A percentile compares a stretch with the other conserved stretches of the same genome.
Evolutionary conservation across 306 rosid genomes (phyloP).

Genomic region (Trifolium dubium): DNA sequence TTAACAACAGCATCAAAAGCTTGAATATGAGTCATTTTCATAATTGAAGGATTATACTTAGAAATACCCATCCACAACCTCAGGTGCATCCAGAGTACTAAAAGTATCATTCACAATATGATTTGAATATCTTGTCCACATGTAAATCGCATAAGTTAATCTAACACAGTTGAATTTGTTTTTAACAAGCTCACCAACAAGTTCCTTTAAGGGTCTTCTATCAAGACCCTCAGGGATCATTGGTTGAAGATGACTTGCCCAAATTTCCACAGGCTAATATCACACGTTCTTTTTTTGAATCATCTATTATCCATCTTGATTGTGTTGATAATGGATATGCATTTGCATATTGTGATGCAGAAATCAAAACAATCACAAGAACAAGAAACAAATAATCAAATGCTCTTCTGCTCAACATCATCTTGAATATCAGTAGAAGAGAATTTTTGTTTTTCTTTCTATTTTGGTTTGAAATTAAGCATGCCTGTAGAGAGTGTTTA

Average conservation of each 20-base stretch:
- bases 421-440: background rate
- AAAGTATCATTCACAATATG: conserved; percentile 31
- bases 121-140: conserved; percentile 50
- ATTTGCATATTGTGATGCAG: conserved; percentile 1
- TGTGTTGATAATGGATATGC: conserved; percentile 52
- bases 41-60: conserved; percentile 38
- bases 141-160: conserved; percentile 54
- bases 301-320: conserved; percentile 54
- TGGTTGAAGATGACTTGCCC: conserved; percentile 44
- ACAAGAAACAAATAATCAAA: background rate
- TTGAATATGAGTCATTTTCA: conserved; percentile 47
- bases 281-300: conserved; percentile 39
- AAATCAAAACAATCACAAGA: conserved; percentile 7
- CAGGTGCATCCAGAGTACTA: conserved; percentile 4
- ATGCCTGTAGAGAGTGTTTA: background rate
- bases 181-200: conserved; percentile 34
- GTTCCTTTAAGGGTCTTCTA: conserved; percentile 44
- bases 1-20: conserved; percentile 43
- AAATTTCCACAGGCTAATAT: conserved; percentile 25
- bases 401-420: conserved; percentile 2
- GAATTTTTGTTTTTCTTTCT: background rate
- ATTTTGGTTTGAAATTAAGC: background rate
- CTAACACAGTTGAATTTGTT: conserved; percentile 54
- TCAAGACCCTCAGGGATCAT: conserved; percentile 65
- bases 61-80: conserved; percentile 38